Base-by-base conservation (phyloP, 2,329 filamentous ascomycete genomes). In the Sclerotiophoma versabilis region DNA sequence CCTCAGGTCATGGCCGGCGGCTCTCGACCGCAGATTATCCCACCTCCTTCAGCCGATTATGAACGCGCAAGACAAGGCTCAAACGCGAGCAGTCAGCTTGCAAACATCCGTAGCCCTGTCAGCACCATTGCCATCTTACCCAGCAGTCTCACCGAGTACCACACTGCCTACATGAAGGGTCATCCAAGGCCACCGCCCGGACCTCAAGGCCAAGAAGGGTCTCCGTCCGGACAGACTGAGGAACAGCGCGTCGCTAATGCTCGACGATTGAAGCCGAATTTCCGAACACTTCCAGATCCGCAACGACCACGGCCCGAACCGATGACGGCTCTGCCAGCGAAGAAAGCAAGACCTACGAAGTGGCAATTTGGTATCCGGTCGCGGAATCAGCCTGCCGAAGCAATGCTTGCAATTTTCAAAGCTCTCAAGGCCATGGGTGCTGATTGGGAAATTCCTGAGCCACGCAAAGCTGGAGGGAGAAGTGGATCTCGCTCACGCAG, bases 351-450 rank as follows among this genome's bases (percentile, higher is more conserved):
- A 69, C 90, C 90, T 1, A 91, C 93, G 14, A 91, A 93, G 62
- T 99, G 95, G 95, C 95, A 99, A 73, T 99, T 99, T 72, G 95
- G 95, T 51, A 99, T 99, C 58, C 86, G 95, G 30, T 96, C 92
- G 38, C 87, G 95, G 42, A 99, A 98, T 69, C 90, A 92, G 50
- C 95, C 95, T 0, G 92, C 93, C 67, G 95, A 99, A 74, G 95
- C 95, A 0, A 89, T 99, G 75, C 80, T 96, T 22, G 97, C 93
- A 68, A 95, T 99, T 50, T 97, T 97, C 81, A 92, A 93, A 73
- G 93, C 95, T 0, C 80, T 99, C 36, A 83, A 87, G 57, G 93
- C 93, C 63, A 87, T 97, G 68, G 93, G 92, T 26, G 95, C 93
- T 11, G 87, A 92, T 43, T 98, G 96, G 89, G 87, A 96, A 64